phyloP scores from a whole-genome alignment of 1,139 yeast species.

The Candida sanyaensis region DNA sequence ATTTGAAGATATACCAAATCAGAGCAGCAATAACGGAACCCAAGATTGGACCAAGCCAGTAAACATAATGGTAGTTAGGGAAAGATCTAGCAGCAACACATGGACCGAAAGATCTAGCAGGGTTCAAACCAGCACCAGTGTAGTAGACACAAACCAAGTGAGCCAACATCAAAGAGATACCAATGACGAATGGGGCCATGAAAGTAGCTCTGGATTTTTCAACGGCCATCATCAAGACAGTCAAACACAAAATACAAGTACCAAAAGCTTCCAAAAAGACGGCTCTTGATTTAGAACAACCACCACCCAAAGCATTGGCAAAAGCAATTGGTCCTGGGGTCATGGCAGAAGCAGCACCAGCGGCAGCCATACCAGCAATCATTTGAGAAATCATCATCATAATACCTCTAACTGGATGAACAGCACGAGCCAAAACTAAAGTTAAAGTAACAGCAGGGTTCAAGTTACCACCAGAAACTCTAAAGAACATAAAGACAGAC shows the following conservation, averaged over 20 bases:
- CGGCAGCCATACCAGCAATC: slow-evolving; percentile 89
- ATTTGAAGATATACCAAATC: slow-evolving; percentile 67
- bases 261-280: slow-evolving; percentile 83
- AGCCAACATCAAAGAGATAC: slow-evolving; percentile 78
- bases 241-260: slow-evolving; percentile 68
- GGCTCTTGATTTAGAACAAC: slow-evolving; percentile 73
- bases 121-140: slow-evolving; percentile 92
- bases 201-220: slow-evolving; percentile 76
- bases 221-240: slow-evolving; percentile 83
- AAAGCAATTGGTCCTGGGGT: slow-evolving; percentile 81
- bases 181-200: slow-evolving; percentile 84
- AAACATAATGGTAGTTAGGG: slow-evolving; percentile 88
- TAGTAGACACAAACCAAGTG: slow-evolving; percentile 81
- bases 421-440: slow-evolving; percentile 68
- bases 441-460: slow-evolving; percentile 88
- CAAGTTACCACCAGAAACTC: slow-evolving; percentile 87
- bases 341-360: slow-evolving; percentile 86
- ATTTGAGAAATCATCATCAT: slow-evolving; percentile 69
- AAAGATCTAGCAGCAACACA: slow-evolving; percentile 68
- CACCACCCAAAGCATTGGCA: slow-evolving; percentile 74
- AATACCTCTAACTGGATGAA: slow-evolving; percentile 70
- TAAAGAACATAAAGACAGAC: slow-evolving; percentile 70
- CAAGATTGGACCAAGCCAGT: slow-evolving; percentile 84
- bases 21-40: slow-evolving; percentile 70
- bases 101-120: slow-evolving; percentile 90